A percentile compares a stretch with the other conserved stretches of the same genome.
Evolutionary conservation across 179 eudicot species (phyloP).

Genomic region (Spinacia oleracea): DNA sequence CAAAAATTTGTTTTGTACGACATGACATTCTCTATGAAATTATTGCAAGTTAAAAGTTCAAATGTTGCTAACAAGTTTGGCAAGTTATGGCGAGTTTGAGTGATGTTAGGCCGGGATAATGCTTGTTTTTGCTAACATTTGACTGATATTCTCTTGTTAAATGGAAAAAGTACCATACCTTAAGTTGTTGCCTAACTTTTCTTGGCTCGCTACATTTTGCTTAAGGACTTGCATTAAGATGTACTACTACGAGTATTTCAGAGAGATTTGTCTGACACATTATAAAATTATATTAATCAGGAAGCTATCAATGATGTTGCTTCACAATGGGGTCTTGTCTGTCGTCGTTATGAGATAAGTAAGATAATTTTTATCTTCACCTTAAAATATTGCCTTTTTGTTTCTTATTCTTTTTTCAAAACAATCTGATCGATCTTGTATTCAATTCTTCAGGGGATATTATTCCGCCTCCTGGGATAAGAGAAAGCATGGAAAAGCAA

Average conservation of each 20-base stretch:
- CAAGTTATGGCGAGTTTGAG: background rate
- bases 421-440: background rate
- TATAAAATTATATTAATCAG: slow-evolving; percentile 35
- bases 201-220: background rate
- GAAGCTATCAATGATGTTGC: slow-evolving; percentile 83
- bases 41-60: too few relatives aligned
- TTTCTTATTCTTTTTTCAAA: background rate
- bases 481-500: slow-evolving; percentile 93
- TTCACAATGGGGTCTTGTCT: slow-evolving; percentile 77
- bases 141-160: background rate
- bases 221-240: background rate
- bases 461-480: slow-evolving; percentile 83
- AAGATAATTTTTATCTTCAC: slow-evolving; percentile 14
- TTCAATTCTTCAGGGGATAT: slow-evolving; percentile 67
- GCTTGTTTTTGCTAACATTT: background rate
- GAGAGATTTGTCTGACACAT: slow-evolving; percentile 6
- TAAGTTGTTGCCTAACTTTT: background rate
- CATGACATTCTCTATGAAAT: background rate
- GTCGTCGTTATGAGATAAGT: slow-evolving; percentile 97
- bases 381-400: background rate
- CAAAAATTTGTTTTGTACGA: background rate
- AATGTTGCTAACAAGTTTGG: background rate
- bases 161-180: background rate
- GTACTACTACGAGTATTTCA: background rate
- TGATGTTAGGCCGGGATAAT: background rate